phyloP scores from a whole-genome alignment of 1,139 yeast species.

The Meyerozyma smithsonii region DNA sequence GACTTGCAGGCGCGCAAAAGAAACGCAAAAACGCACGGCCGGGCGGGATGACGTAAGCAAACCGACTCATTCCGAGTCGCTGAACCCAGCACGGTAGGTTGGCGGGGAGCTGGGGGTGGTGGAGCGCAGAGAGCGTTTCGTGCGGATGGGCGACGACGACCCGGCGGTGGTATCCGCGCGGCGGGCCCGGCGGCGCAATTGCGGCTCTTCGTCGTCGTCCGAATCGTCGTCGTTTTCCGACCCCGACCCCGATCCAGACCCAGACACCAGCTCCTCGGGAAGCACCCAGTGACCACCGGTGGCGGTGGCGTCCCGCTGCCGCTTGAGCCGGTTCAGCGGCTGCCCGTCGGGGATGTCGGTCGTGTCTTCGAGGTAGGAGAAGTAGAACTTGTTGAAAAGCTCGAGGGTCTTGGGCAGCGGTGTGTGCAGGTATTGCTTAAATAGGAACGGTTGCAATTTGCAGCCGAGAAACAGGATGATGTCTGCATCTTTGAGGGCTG shows the following conservation, averaged over 20 bases:
- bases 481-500: conserved; percentile 5
- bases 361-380: conserved; percentile 12
- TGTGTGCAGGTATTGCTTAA: neutral
- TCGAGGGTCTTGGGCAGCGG: conserved; percentile 6
- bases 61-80: neutral
- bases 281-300: neutral
- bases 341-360: neutral
- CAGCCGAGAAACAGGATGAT: conserved; percentile 7
- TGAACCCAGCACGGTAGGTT: neutral
- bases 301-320: neutral
- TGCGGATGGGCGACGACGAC: neutral
- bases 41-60: too few relatives aligned
- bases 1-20: neutral
- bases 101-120: neutral
- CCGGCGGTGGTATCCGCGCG: neutral
- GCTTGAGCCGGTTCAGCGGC: neutral
- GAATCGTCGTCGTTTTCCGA: neutral
- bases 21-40: neutral
- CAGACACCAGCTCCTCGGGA: neutral
- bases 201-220: neutral
- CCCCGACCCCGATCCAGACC: neutral
- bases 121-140: neutral
- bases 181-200: neutral
- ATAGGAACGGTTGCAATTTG: conserved; percentile 10
- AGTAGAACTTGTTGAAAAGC: conserved; percentile 13